Evolutionary conservation across 148 eudicot genomes (phyloP), one percentile per base, ranked within the genome.

Genomic region (Pouteria glomerata): DNA sequence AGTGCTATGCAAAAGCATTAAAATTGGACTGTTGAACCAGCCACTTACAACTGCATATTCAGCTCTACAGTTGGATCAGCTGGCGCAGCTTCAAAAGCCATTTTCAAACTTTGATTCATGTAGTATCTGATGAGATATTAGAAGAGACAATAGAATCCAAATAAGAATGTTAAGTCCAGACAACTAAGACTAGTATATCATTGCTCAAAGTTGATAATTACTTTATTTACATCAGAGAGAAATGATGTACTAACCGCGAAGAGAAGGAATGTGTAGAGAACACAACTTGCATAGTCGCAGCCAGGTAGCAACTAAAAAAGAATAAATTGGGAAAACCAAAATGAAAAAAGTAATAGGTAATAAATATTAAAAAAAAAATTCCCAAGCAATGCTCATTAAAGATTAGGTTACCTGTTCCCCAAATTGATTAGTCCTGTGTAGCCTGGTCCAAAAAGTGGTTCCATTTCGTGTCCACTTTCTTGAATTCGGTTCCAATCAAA

Each of bases 31-130:
- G 11, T 31, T 29, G 21, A 55, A 70, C 35, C 27, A 47, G 58
- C 70, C 47, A 79, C 98, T 86, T 82, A 95, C 98, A 95, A 78
- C 75, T 95, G 98, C 85, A 84, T 86, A 68, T 95, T 95, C 59
- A 95, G 87, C 86, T 95, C 98, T 63, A 95, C 93, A 66, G 97
- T 89, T 57, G 96, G 98, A 89, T 95, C 98, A 73, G 98, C 91
- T 66, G 93, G 96, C 77, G 98, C 98, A 64, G 81, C 76, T 69
- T 71, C 81, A 85, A 91, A 95, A 58, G 98, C 96, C 63, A 30
- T 78, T 73, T 88, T 89, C 80, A 95, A 74, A 77, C 71, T 77
- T 65, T 82, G 89, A 50, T 85, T 77, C 69, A 65, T 30, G 75
- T 78, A 88, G 76, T 95, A 95, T 82, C 98, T 95, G 74, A 73